A percentile compares a stretch with the other conserved stretches of the same genome.
phyloP scores from a whole-genome alignment of 805 yeast genomes.

The Monosporozyma siamensis region DNA sequence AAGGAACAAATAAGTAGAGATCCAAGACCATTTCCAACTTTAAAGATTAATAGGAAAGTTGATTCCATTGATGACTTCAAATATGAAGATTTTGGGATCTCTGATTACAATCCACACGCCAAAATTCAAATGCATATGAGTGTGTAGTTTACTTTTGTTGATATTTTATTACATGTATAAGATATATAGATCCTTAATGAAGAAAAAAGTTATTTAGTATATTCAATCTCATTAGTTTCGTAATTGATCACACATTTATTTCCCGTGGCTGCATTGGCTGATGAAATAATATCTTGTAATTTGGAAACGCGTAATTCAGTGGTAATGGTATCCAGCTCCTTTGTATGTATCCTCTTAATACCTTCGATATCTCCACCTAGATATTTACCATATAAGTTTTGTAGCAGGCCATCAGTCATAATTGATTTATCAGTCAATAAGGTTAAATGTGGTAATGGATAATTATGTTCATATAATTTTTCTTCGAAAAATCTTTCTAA shows the following conservation, averaged over 20 bases:
- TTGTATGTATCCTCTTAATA: constrained; percentile 7
- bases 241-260: constrained; percentile 31
- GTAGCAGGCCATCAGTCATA: constrained; percentile 12
- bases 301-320: neutral
- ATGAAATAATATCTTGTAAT: constrained; percentile 30
- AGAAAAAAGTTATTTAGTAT: neutral
- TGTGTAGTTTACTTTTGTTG: constrained; percentile 50
- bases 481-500: constrained; percentile 30
- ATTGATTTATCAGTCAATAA: constrained; percentile 10
- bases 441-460: constrained; percentile 26
- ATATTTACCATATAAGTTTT: constrained; percentile 10
- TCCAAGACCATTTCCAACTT: constrained; percentile 75
- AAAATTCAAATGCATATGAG: constrained; percentile 96
- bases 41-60: constrained; percentile 60
- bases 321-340: constrained; percentile 15
- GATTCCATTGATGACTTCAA: constrained; percentile 75
- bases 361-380: constrained; percentile 3
- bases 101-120: constrained; percentile 70
- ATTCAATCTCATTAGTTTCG: constrained; percentile 28
- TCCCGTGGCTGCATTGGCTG: constrained; percentile 32
- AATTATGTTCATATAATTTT: constrained; percentile 20
- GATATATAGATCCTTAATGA: no score
- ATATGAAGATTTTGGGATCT: constrained; percentile 78
- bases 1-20: constrained; percentile 65
- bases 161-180: no score